A percentile compares a stretch with the other conserved stretches of the same genome.
Evolutionary conservation across 1,284 basidiomycete species (phyloP).

Genomic region (Xerocomus nothofagi): DNA sequence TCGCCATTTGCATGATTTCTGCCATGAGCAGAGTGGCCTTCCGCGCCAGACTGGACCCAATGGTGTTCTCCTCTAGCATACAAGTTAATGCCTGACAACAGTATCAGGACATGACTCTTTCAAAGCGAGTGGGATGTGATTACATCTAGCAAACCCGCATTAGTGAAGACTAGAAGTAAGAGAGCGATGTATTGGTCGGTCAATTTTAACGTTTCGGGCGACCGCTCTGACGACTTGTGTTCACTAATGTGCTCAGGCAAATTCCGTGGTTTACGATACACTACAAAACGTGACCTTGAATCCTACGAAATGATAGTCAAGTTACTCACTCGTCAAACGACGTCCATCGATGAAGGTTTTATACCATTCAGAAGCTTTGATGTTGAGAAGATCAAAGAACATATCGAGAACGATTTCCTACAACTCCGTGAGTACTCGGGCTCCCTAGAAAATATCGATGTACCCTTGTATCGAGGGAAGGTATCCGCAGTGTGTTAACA

Average conservation of each 20-base stretch:
- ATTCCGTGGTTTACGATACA: conserved; percentile 65
- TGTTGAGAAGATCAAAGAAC: conserved; percentile 92
- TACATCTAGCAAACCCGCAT: conserved; percentile 87
- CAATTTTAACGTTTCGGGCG: conserved; percentile 69
- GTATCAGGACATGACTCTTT: conserved; percentile 6
- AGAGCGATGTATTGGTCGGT: conserved; percentile 94
- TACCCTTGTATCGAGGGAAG: conserved; percentile 83
- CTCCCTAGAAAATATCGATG: conserved; percentile 19
- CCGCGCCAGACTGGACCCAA: conserved; percentile 68
- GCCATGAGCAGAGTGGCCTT: conserved; percentile 94
- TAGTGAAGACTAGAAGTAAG: conserved; percentile 83
- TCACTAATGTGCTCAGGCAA: conserved; percentile 35
- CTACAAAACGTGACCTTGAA: conserved; percentile 37
- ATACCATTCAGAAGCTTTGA: conserved; percentile 88
- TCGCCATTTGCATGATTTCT: conserved; percentile 87
- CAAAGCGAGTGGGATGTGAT: conserved; percentile 25
- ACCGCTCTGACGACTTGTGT: conserved; percentile 44
- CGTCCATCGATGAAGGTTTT: conserved; percentile 87
- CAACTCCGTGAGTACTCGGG: conserved; percentile 10
- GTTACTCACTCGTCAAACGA: conserved; percentile 73
- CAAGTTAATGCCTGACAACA: conserved; percentile 71
- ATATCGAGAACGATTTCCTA: conserved; percentile 92
- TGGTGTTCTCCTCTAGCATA: conserved; percentile 78
- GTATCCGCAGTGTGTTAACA: conserved; percentile 85
- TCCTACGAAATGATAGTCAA: background rate